These are phyloP conservation scores for Camillea tinctor DNA, from an alignment of 2,329 filamentous ascomycete genomes.

Conservation along the genomic window DNA sequence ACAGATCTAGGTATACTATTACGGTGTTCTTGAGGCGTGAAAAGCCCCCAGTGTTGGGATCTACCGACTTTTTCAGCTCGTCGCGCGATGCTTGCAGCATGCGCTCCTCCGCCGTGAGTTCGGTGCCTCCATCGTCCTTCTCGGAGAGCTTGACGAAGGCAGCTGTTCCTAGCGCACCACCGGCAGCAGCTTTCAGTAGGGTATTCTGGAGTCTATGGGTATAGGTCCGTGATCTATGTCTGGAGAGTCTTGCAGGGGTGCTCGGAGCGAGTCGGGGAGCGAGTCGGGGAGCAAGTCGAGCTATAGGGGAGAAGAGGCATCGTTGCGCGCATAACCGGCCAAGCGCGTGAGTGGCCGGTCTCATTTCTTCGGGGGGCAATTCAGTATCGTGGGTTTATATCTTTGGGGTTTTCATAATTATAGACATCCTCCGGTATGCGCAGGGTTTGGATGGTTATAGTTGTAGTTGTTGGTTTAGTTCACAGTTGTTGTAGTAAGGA, in stretches of 20 bases:
- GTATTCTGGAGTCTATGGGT: slow-evolving; percentile 17
- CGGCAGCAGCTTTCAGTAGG: slow-evolving; percentile 38
- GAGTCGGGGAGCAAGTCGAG: slow-evolving; percentile 14
- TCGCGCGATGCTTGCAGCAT: slow-evolving; percentile 82
- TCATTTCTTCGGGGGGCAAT: slow-evolving; percentile 44
- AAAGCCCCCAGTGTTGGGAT: slow-evolving; percentile 60
- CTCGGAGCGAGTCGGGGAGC: slow-evolving; percentile 14
- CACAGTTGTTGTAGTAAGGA: too few relatives aligned
- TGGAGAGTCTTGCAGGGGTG: slow-evolving; percentile 11
- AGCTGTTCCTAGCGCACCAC: slow-evolving; percentile 50
- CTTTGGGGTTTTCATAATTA: not conserved
- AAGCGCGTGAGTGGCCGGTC: slow-evolving; percentile 38
- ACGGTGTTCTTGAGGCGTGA: slow-evolving; percentile 57
- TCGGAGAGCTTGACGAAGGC: slow-evolving; percentile 60
- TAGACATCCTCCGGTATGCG: not conserved
- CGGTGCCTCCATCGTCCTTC: slow-evolving; percentile 46
- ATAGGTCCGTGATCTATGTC: slow-evolving; percentile 8
- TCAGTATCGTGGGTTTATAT: slow-evolving; percentile 1
- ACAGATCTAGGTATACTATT: slow-evolving; percentile 67
- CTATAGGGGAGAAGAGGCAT: slow-evolving; percentile 16
- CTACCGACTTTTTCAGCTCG: slow-evolving; percentile 71
- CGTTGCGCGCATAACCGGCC: slow-evolving; percentile 45
- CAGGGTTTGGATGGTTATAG: not conserved
- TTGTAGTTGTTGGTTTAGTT: too few relatives aligned
- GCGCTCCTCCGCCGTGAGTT: slow-evolving; percentile 73